phyloP scores from a whole-genome alignment of 2,329 filamentous ascomycete genomes.

The Ascochyta pisi region DNA sequence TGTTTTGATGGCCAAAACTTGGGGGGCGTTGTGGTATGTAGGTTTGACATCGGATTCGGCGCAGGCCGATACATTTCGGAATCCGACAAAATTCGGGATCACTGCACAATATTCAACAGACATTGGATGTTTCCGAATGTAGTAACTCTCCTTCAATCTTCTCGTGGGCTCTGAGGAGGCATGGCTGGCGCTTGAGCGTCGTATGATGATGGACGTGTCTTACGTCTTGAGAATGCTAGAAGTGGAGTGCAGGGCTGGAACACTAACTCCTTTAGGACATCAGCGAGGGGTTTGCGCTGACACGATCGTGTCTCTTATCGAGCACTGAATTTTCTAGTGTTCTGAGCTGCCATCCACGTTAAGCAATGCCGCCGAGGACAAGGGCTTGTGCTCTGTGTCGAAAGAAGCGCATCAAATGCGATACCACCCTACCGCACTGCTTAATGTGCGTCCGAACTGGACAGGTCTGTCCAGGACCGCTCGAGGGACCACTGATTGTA shows the following conservation, averaged over 20 bases:
- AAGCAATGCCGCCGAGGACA: slow-evolving; percentile 35
- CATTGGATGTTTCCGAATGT: not conserved
- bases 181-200: not conserved
- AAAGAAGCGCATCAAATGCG: slow-evolving; percentile 44
- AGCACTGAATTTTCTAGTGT: not conserved
- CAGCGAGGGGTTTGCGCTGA: no score
- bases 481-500: slow-evolving; percentile 38
- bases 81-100: slow-evolving; percentile 1
- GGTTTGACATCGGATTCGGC: not conserved
- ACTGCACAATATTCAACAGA: slow-evolving; percentile 2
- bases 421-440: slow-evolving; percentile 40
- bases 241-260: not conserved
- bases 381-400: slow-evolving; percentile 39
- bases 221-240: not conserved
- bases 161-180: not conserved
- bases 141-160: not conserved
- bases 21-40: not conserved
- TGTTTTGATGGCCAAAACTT: no score
- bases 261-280: no score
- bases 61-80: not conserved
- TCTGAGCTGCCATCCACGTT: not conserved
- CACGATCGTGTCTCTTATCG: not conserved
- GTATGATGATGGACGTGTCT: not conserved
- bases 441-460: slow-evolving; percentile 37
- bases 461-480: slow-evolving; percentile 34